Evolutionary conservation across 2,329 filamentous ascomycete genomes (phyloP).

Genomic region (Penicillium sp.): DNA sequence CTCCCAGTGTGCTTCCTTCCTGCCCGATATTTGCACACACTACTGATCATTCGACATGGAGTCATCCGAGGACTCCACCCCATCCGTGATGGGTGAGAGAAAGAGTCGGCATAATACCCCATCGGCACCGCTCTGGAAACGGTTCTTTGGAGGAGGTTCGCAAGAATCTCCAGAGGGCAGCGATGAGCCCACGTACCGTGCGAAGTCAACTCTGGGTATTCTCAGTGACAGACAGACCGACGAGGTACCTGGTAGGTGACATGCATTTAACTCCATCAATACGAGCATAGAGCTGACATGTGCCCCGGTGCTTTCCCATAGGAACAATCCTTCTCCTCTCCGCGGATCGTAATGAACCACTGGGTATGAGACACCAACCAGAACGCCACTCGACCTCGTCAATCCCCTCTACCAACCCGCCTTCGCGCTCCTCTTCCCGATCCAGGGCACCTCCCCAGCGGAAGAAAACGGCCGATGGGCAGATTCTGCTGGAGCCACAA

Average conservation of each 20-base stretch:
- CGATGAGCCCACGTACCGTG: slow-evolving; percentile 28
- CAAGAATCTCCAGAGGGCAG: slow-evolving; percentile 2
- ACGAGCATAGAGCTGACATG: slow-evolving; percentile 2
- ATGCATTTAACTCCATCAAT: not conserved
- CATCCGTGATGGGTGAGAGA: slow-evolving; percentile 1
- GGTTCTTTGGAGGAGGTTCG: slow-evolving; percentile 14
- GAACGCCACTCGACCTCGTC: slow-evolving; percentile 58
- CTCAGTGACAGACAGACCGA: slow-evolving; percentile 77
- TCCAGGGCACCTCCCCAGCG: slow-evolving; percentile 39
- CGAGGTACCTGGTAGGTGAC: slow-evolving; percentile 73
- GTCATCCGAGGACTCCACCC: slow-evolving; percentile 1
- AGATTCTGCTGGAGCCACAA: slow-evolving; percentile 85
- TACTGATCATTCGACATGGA: slow-evolving; percentile 2
- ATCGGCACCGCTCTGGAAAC: slow-evolving; percentile 21
- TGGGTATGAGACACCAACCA: slow-evolving; percentile 63
- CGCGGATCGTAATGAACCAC: slow-evolving; percentile 60
- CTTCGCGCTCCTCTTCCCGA: slow-evolving; percentile 41
- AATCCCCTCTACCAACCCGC: slow-evolving; percentile 45
- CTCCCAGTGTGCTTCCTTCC: not conserved
- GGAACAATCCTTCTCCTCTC: slow-evolving; percentile 62
- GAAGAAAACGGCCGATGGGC: slow-evolving; percentile 78
- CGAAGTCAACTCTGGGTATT: slow-evolving; percentile 69
- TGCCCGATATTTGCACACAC: not conserved
- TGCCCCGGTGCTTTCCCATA: slow-evolving; percentile 22
- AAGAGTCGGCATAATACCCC: not conserved